Evolutionary conservation across 1,284 basidiomycete species (phyloP).

Genomic region (Laetiporus sulphureus): DNA sequence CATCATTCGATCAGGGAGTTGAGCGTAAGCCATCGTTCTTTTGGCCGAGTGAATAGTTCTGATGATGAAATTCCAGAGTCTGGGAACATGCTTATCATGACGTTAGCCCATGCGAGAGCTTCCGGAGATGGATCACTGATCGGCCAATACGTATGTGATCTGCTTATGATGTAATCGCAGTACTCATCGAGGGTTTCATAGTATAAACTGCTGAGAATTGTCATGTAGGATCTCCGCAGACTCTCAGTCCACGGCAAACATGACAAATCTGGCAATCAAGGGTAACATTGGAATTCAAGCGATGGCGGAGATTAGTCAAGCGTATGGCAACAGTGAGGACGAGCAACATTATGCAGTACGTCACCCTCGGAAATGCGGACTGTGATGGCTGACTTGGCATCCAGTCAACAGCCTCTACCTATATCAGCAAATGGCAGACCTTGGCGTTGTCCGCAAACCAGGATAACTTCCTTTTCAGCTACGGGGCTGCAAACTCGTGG

Average conservation of each 20-base stretch:
- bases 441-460: constrained; percentile 29
- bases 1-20: constrained; percentile 4
- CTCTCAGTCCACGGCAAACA: constrained; percentile 42
- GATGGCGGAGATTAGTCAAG: constrained; percentile 50
- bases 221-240: constrained; percentile 53
- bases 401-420: constrained; percentile 12
- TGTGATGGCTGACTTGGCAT: not conserved
- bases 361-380: not conserved
- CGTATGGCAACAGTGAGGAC: constrained; percentile 40
- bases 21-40: constrained; percentile 11
- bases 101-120: constrained; percentile 56
- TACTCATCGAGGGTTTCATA: constrained; percentile 15
- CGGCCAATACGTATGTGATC: constrained; percentile 37
- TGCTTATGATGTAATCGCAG: not conserved
- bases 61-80: constrained; percentile 36
- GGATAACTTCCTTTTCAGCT: constrained; percentile 32
- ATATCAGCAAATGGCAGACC: constrained; percentile 19
- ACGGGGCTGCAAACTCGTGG: constrained; percentile 44
- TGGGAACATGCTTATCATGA: constrained; percentile 74
- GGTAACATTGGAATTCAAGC: constrained; percentile 62
- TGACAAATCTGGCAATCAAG: constrained; percentile 73
- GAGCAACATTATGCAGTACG: constrained; percentile 44
- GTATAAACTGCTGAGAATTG: constrained; percentile 36
- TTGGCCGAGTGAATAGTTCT: not conserved
- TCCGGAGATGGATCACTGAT: constrained; percentile 49